Percentiles rank a stretch among this genome's conserved stretches.
phyloP scores from a whole-genome alignment of 2,329 filamentous ascomycete genomes.

The Pseudogymnoascus sp. region DNA sequence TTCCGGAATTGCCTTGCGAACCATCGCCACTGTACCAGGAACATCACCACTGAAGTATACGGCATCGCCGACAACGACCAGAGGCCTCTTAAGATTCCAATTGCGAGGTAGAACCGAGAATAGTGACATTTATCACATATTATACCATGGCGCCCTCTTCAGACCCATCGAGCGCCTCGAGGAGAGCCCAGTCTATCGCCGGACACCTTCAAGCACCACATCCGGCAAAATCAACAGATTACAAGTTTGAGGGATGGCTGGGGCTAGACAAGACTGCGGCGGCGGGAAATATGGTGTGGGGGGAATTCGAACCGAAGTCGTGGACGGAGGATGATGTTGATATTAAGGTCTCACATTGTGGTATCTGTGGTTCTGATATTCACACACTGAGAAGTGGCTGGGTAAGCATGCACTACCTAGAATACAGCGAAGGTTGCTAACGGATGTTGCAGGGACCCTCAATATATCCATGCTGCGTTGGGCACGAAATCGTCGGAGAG shows the following conservation, averaged over 20 bases:
- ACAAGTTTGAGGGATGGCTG: slow-evolving; percentile 27
- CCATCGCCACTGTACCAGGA: not conserved
- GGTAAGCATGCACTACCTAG: slow-evolving; percentile 1
- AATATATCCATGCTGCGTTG: slow-evolving; percentile 34
- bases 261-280: slow-evolving; percentile 21
- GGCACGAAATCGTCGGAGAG: slow-evolving; percentile 43
- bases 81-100: not conserved
- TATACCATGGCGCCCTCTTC: not conserved
- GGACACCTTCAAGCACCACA: not conserved
- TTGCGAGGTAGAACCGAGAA: not conserved
- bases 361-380: slow-evolving; percentile 34
- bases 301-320: slow-evolving; percentile 34
- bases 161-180: not conserved
- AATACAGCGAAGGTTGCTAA: not conserved
- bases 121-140: not conserved
- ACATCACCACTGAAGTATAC: not conserved
- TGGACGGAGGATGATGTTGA: slow-evolving; percentile 41
- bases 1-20: not conserved
- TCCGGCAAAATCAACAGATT: slow-evolving; percentile 6
- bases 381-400: slow-evolving; percentile 24
- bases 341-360: slow-evolving; percentile 40
- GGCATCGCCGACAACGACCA: not conserved
- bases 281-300: slow-evolving; percentile 24
- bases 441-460: slow-evolving; percentile 28
- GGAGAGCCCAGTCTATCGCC: not conserved